A percentile compares a stretch with the other conserved stretches of the same genome.
These are phyloP conservation scores for Penicillium roqueforti DNA, from an alignment of 495 filamentous ascomycete genomes.

Conservation along the genomic window DNA sequence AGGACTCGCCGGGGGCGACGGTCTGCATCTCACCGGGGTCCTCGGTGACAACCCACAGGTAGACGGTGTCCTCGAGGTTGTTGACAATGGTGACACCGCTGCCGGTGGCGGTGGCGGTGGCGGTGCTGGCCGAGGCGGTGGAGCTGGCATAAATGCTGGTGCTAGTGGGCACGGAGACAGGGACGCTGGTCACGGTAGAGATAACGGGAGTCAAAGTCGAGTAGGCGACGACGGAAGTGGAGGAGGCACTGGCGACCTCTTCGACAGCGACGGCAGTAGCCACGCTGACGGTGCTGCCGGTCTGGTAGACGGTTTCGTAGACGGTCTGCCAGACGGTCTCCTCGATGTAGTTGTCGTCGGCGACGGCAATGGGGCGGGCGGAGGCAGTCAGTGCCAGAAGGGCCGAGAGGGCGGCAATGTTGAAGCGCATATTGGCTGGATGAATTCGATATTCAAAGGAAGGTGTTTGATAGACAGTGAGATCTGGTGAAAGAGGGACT, in stretches of 20 bases:
- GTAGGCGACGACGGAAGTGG: background rate
- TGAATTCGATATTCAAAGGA: background rate
- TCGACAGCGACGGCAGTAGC: background rate
- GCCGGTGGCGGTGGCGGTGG: constrained; percentile 12
- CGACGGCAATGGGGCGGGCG: constrained; percentile 1
- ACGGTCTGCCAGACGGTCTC: constrained; percentile 5
- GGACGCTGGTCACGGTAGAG: no score
- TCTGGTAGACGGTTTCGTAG: constrained; percentile 8
- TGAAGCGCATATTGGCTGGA: constrained; percentile 11
- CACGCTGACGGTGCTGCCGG: background rate
- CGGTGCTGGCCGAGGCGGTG: constrained; percentile 9
- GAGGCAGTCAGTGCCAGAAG: constrained; percentile 4
- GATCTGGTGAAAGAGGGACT: background rate
- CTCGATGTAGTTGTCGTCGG: background rate
- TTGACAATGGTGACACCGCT: constrained; percentile 33
- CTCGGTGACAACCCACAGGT: constrained; percentile 35
- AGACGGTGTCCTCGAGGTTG: constrained; percentile 32
- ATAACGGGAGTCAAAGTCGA: background rate
- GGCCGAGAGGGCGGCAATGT: background rate
- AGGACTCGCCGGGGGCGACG: constrained; percentile 24
- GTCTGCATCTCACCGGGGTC: constrained; percentile 23
- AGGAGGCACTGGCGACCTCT: constrained; percentile 1
- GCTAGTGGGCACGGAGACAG: constrained; percentile 10
- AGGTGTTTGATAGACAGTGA: background rate
- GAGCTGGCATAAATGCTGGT: constrained; percentile 3